Evolutionary conservation across 208 protist species (phyloP).

Genomic region (Trypanosoma cruzi): DNA sequence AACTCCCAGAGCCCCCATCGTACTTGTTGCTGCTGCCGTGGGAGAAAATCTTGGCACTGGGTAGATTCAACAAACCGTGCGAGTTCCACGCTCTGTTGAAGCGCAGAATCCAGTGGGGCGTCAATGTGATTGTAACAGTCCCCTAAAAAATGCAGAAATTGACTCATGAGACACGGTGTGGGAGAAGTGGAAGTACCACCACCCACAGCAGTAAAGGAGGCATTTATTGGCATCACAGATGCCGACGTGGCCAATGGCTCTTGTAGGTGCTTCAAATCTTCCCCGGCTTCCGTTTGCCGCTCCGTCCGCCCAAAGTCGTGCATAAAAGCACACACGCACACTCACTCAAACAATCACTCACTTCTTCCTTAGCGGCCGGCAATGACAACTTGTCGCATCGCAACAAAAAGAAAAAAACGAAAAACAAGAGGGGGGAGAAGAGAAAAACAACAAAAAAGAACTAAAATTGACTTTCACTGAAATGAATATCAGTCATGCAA

Average conservation of each 20-base stretch:
- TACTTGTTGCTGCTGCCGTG: slow-evolving; percentile 23
- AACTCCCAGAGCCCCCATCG: slow-evolving; percentile 30
- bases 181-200: neutral
- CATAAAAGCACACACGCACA: too few relatives aligned
- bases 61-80: slow-evolving; percentile 22
- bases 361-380: too few relatives aligned
- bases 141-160: slow-evolving; percentile 25
- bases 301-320: too few relatives aligned
- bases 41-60: slow-evolving; percentile 10
- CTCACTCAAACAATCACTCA: too few relatives aligned
- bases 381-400: too few relatives aligned
- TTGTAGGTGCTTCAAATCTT: neutral
- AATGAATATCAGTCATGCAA: too few relatives aligned
- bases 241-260: neutral
- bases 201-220: neutral
- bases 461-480: too few relatives aligned
- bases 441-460: too few relatives aligned
- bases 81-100: slow-evolving; percentile 26
- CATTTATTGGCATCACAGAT: neutral
- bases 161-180: neutral
- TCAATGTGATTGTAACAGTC: slow-evolving; percentile 21
- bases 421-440: too few relatives aligned
- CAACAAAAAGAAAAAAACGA: slow-evolving; percentile 17
- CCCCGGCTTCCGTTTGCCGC: neutral
- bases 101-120: slow-evolving; percentile 8